Conservation (phyloP, 306 rosid species). For the Amphicarpaea edgeworthii region DNA sequence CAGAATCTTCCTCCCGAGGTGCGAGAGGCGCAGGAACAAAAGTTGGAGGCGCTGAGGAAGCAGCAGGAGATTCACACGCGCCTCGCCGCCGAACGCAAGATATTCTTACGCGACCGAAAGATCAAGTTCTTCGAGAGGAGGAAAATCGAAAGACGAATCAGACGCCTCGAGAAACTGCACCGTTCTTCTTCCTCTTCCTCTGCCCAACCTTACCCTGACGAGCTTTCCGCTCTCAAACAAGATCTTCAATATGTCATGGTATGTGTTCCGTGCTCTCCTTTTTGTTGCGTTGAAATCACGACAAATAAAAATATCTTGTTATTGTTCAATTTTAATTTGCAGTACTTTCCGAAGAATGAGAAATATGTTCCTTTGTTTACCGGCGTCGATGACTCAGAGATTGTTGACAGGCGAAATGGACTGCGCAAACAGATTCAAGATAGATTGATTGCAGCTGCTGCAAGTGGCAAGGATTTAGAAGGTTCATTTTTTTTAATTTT, state of each 20-base stretch:
- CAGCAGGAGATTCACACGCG: slow-evolving; percentile 95
- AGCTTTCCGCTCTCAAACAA: slow-evolving; percentile 80
- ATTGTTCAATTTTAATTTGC: slow-evolving; percentile 48
- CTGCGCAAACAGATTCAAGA: slow-evolving; percentile 87
- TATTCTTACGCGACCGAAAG: slow-evolving; percentile 83
- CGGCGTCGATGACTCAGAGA: slow-evolving; percentile 72
- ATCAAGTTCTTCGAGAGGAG: slow-evolving; percentile 97
- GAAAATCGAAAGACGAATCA: slow-evolving; percentile 85
- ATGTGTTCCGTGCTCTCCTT: background rate
- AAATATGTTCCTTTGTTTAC: slow-evolving; percentile 85
- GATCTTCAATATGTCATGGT: slow-evolving; percentile 97
- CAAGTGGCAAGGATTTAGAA: slow-evolving; percentile 96
- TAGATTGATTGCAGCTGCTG: slow-evolving; percentile 81
- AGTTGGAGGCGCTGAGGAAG: slow-evolving; percentile 79
- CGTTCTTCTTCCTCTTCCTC: slow-evolving; percentile 71
- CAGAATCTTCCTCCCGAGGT: slow-evolving; percentile 80
- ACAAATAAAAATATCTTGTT: background rate
- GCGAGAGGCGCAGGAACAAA: slow-evolving; percentile 79
- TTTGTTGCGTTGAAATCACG: background rate
- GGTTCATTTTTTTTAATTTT: slow-evolving; percentile 56
- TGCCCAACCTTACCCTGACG: slow-evolving; percentile 68
- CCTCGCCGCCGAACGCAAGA: slow-evolving; percentile 83
- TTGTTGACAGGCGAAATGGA: slow-evolving; percentile 75
- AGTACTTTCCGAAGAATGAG: slow-evolving; percentile 98
- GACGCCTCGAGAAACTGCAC: slow-evolving; percentile 88